Evolutionary conservation across 129 eudicot species (phyloP).

Genomic region (Dittrichia graveolens): DNA sequence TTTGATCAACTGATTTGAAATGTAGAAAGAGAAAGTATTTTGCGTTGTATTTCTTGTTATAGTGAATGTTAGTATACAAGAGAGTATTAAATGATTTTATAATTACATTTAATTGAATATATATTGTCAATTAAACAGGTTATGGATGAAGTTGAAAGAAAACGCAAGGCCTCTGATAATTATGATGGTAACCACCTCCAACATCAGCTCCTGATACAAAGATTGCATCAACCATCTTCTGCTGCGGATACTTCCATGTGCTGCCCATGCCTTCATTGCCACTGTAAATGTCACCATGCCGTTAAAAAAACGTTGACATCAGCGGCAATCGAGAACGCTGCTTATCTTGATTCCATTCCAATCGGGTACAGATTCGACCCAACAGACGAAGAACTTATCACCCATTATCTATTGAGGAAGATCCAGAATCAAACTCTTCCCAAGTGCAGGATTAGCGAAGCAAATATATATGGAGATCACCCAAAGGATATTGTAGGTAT

Average conservation of each 20-base stretch:
- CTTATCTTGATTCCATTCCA: slow-evolving; percentile 26
- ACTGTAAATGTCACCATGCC: background rate
- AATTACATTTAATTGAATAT: too few species aligned
- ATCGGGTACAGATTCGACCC: slow-evolving; percentile 20
- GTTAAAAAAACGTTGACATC: background rate
- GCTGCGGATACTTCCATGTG: background rate
- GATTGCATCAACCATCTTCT: background rate
- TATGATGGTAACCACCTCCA: too few species aligned
- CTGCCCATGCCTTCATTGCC: background rate
- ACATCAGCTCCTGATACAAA: too few species aligned
- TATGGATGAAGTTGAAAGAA: too few species aligned
- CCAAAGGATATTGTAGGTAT: slow-evolving; percentile 25
- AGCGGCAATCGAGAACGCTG: background rate
- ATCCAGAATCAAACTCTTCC: slow-evolving; percentile 30
- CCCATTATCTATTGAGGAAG: slow-evolving; percentile 20
- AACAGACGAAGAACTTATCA: slow-evolving; percentile 25
- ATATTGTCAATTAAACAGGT: too few species aligned
- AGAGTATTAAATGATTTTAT: too few species aligned
- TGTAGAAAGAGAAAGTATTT: too few species aligned
- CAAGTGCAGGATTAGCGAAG: slow-evolving; percentile 18
- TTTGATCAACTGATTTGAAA: too few species aligned
- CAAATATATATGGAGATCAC: slow-evolving; percentile 10
- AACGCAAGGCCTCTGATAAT: too few species aligned
- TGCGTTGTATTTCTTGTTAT: too few species aligned
- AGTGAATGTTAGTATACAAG: too few species aligned